Conservation (phyloP, 148 eudicot species). For the Simmondsia chinensis region DNA sequence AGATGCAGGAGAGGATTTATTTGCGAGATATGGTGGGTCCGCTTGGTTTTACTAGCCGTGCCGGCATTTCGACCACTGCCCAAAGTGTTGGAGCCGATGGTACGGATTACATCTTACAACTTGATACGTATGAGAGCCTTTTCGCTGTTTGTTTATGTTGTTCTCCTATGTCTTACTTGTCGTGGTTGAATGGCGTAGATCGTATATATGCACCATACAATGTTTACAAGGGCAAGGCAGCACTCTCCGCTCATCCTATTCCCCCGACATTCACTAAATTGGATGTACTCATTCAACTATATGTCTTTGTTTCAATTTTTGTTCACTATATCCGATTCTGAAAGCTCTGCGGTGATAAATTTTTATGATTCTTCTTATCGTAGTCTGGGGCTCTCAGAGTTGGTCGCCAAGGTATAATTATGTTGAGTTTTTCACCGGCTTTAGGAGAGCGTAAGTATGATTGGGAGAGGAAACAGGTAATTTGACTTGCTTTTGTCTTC, state of each 20-base stretch:
- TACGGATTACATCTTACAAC: constrained; percentile 5
- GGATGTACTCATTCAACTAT: constrained; percentile 31
- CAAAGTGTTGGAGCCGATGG: constrained; percentile 29
- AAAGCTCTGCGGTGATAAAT: neutral
- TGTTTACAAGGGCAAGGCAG: constrained; percentile 89
- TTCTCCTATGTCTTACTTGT: constrained; percentile 3
- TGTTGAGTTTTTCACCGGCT: constrained; percentile 71
- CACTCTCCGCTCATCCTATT: constrained; percentile 56
- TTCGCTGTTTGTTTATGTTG: neutral
- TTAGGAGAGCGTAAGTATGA: constrained; percentile 92
- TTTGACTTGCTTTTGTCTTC: neutral
- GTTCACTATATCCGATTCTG: neutral
- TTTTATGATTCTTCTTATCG: constrained; percentile 6
- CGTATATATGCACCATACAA: constrained; percentile 45
- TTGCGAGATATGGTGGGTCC: constrained; percentile 10
- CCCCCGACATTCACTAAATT: constrained; percentile 51
- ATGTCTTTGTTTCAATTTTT: neutral
- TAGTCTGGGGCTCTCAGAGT: constrained; percentile 64
- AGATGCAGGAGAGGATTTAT: too few species aligned
- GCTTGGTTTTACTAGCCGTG: constrained; percentile 17
- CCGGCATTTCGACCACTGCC: constrained; percentile 40
- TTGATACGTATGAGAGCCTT: neutral
- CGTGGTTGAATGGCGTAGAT: constrained; percentile 11
- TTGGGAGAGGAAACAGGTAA: constrained; percentile 91
- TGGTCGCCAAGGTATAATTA: constrained; percentile 59